Conservation (phyloP, 768 basidiomycete species). For the Chlorophyllum brunneum region DNA sequence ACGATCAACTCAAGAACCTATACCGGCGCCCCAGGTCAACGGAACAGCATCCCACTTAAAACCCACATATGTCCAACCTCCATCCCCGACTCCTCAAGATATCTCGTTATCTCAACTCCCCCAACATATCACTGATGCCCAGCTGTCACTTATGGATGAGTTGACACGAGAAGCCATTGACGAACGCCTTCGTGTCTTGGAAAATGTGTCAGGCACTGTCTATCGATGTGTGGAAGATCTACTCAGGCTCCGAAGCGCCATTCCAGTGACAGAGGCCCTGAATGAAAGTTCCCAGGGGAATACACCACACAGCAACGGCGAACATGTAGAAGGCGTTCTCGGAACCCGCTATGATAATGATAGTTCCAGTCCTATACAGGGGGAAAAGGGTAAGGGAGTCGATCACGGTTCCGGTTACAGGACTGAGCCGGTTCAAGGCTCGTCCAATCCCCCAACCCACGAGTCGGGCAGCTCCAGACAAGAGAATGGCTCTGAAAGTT, state of each 20-base stretch:
- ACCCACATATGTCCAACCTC: constrained; percentile 1
- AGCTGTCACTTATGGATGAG: constrained; percentile 60
- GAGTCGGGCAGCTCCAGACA: not conserved
- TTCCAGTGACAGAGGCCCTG: constrained; percentile 34
- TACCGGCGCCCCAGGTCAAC: not conserved
- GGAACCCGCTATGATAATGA: not conserved
- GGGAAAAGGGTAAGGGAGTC: constrained; percentile 7
- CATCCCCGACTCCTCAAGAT: not conserved
- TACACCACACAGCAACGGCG: not conserved
- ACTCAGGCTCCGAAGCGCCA: constrained; percentile 66
- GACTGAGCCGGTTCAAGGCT: not conserved
- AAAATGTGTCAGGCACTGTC: constrained; percentile 73
- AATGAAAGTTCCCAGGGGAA: not conserved
- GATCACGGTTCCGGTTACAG: constrained; percentile 1
- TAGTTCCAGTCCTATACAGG: not conserved
- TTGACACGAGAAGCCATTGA: constrained; percentile 81
- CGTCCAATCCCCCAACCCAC: no score
- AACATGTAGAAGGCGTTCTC: not conserved
- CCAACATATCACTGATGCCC: constrained; percentile 50
- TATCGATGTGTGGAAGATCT: constrained; percentile 77
- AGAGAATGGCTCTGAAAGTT: constrained; percentile 10
- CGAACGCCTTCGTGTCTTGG: constrained; percentile 74
- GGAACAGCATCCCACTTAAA: not conserved
- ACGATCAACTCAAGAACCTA: not conserved
- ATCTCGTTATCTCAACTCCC: constrained; percentile 34